Base-by-base conservation (phyloP, 139 green algal genomes). In the Parachlorella kessleri region DNA sequence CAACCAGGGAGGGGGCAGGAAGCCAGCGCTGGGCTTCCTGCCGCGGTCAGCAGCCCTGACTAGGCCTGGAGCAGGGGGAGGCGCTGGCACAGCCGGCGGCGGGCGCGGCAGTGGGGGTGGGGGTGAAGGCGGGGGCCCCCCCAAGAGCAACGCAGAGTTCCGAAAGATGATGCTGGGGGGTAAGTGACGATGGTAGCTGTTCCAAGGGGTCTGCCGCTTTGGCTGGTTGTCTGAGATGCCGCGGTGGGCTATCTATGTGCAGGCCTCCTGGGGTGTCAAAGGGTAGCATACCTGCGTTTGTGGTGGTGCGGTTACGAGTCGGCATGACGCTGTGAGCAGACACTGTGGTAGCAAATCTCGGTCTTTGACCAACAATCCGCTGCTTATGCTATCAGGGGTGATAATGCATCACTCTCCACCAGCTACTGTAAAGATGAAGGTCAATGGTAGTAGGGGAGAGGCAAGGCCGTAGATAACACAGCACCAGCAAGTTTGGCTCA, bases 121-220 rank as follows among this genome's bases (percentile, higher is more conserved):
- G 23, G 37, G 48, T 24, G 66, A 75, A 7, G 66, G 30, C 24
- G 36, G 73, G 53, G 79, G 40, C 4, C 35, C 83, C 0, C 80
- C 84, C 6, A 90, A 92, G 75, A 87, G 81, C 7, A 95, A 95
- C 40, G 91, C 87, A 3, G 91, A 95, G 33, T 95, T 95, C 72
- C 76, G 90, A 53, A 88, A 90, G 36, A 94, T 95, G 91, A 80
- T 95, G 36, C 55, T 92, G 66, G 38, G 38, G 6, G 67, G 73
- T 42, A 81, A 75, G 67, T 80, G 67, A 81, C 8, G 32, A 59
- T 18, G 10, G 48, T 10, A 10, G 48, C 18, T 10, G 10, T 59
- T 59, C 18, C 48, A 10, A 59, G 48, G 10, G 10, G 48, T 18
- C 48, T 28, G 48, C 48, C 48, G 18, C 48, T 59, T 32, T 40